Conservation (phyloP, 2,329 filamentous ascomycete genomes). For the Orbilia javanica region DNA sequence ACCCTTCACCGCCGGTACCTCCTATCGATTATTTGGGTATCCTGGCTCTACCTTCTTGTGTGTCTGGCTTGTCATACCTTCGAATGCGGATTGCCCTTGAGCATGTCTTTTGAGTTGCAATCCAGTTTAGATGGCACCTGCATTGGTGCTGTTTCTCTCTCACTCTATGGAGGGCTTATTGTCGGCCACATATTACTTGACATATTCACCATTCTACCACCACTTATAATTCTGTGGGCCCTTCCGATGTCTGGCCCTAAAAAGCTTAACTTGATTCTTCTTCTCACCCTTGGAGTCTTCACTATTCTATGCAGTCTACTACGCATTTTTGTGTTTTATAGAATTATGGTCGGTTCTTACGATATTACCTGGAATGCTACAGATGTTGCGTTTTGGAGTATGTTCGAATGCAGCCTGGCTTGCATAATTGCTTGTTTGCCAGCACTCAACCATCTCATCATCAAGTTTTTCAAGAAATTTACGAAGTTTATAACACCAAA, state of each 20-base stretch:
- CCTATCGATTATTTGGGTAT: constrained; percentile 13
- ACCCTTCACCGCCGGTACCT: constrained; percentile 38
- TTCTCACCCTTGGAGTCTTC: constrained; percentile 33
- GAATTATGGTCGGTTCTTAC: constrained; percentile 24
- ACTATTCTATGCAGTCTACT: constrained; percentile 37
- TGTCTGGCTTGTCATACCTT: constrained; percentile 30
- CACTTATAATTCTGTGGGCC: constrained; percentile 30
- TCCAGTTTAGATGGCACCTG: constrained; percentile 37
- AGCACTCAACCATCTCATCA: constrained; percentile 39
- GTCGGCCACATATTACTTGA: constrained; percentile 43
- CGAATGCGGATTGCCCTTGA: constrained; percentile 34
- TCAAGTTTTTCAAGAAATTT: constrained; percentile 16
- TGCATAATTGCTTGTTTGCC: constrained; percentile 45
- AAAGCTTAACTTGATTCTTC: constrained; percentile 33
- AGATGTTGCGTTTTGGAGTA: constrained; percentile 40
- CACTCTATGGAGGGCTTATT: constrained; percentile 37
- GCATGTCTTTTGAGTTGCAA: constrained; percentile 14
- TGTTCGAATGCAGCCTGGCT: constrained; percentile 32
- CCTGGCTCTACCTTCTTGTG: constrained; percentile 24
- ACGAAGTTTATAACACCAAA: not conserved
- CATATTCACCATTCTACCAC: constrained; percentile 43
- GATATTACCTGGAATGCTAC: constrained; percentile 48
- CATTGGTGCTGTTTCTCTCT: constrained; percentile 24
- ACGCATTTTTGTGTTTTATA: constrained; percentile 37
- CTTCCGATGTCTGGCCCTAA: constrained; percentile 34